Evolutionary conservation across 495 filamentous ascomycete genomes (phyloP), one percentile per base, ranked within the genome.

Genomic region (Poronia punctata): DNA sequence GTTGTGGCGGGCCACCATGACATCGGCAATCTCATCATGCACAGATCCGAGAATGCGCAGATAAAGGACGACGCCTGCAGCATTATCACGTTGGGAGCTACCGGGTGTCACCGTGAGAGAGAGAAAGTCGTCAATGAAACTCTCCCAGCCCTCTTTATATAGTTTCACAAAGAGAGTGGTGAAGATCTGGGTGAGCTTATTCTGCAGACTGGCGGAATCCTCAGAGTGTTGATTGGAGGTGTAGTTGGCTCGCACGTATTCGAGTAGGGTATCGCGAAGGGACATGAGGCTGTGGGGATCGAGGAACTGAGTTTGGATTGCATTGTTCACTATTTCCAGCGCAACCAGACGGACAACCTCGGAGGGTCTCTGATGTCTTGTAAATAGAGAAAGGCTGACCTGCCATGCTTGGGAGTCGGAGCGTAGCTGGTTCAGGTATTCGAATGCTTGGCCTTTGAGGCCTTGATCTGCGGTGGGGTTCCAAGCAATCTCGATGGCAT

Each of bases 21-120:
- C 74, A 67, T 99, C 92, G 32, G 88, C 92, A 61, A 99, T 93
- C 61, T 99, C 92, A 52, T 99, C 92, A 56, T 99, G 92, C 25
- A 99, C 79, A 26, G 87, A 86, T 55, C 79, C 72, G 30, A 95
- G 71, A 47, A 93, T 76, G 33, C 90, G 83, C 25, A 99, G 71
- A 64, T 95, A 99, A 48, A 99, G 76, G 23, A 88, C 66, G 32
- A 92, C 84, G 9, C 86, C 89, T 4, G 71, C 50, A 32, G 74
- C 57, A 62, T 94, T 95, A 56, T 90, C 79, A 39, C 69, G 71
- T 28, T 61, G 64, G 30, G 54, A 50, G 43, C 65, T 66, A 26
- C 67, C 67, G 8, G 75, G 74, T 39, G 74, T 70, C 8, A 65
- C 63, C 9, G 84, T 84, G 35, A 96, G 59, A 43, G 63, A 70